Base-by-base conservation (phyloP, 495 filamentous ascomycete species). In the Neurospora sp. region DNA sequence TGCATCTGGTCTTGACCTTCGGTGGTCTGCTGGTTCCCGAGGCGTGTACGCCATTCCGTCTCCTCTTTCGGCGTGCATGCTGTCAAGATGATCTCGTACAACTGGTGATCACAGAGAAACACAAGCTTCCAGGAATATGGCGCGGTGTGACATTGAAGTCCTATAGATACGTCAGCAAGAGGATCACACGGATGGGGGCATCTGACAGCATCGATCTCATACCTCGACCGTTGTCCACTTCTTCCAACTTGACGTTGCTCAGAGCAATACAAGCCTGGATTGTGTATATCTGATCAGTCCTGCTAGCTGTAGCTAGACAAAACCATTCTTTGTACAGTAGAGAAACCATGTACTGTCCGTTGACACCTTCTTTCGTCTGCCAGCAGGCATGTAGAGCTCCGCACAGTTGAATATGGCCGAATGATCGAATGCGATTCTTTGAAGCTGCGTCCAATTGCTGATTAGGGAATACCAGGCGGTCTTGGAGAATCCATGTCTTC, bases 111-210 rank as follows among this genome's bases (percentile, higher is more conserved):
- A 53, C 88, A 86, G 76, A 94, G 91, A 75, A 98, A 98, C 18
- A 92, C 84, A n/a, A 98, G 78, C 79, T 98, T 99, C 95, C 94
- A 98, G 3, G 94, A 94, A 79, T 93, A 93, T 14, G 90, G 89
- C 27, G 92, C 93, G 22, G 90, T 92, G 77, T 95, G 89, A 78
- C 94, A 98, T 82, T 91, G 92, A 8, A 97, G 81, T 3, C 94
- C 94, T 97, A 74, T 68, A 18, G 8, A 40, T 16, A 14, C 8
- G 74, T 78, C 48, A 81, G 76, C 40, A 72, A 22, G 9, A 9
- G 8, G 16, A 9, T 10, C 45, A 22, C 20, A 45, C 45, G 16
- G 20, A 59, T 65, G 53, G 6, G 35, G 53, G 1, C 27, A 35
- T 65, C 53, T 65, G 53, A 37, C 53, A 18, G 27, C 3, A 42